Percentiles rank a stretch among this genome's conserved stretches.
Evolutionary conservation across 495 filamentous ascomycete species (phyloP).

Genomic region (Aspergillus diversus): DNA sequence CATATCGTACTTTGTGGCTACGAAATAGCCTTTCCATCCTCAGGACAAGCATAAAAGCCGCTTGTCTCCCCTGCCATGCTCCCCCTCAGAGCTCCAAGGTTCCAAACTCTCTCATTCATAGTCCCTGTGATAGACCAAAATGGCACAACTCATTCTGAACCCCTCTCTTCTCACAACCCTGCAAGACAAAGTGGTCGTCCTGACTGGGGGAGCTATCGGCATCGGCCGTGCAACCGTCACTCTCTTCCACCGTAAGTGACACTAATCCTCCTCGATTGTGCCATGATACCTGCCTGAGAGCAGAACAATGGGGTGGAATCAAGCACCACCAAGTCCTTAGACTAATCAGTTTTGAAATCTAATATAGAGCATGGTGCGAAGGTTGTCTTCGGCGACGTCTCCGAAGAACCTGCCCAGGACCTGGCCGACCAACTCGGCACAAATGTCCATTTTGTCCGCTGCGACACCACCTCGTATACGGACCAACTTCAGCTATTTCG

Average conservation of each 20-base stretch:
- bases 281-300: not conserved
- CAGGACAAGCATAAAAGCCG: too few relatives aligned
- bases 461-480: slow-evolving; percentile 8
- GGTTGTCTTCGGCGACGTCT: slow-evolving; percentile 12
- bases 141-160: slow-evolving; percentile 11
- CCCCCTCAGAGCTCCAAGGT: not conserved
- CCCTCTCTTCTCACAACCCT: slow-evolving; percentile 2
- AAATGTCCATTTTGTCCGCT: slow-evolving; percentile 11
- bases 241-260: slow-evolving; percentile 14
- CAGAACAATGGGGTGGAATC: not conserved
- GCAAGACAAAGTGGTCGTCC: slow-evolving; percentile 15
- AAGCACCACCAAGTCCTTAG: not conserved
- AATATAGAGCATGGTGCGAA: slow-evolving; percentile 12
- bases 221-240: slow-evolving; percentile 11
- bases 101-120: not conserved
- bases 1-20: too few relatives aligned
- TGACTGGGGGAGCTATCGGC: slow-evolving; percentile 13
- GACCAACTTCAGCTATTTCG: slow-evolving; percentile 6
- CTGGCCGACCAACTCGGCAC: not conserved
- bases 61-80: not conserved
- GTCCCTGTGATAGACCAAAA: not conserved
- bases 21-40: too few relatives aligned
- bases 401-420: not conserved
- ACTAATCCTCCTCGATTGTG: too few relatives aligned
- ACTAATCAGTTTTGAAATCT: not conserved